Evolutionary conservation across 768 basidiomycete species (phyloP).

Genomic region (Inosperma sp.): DNA sequence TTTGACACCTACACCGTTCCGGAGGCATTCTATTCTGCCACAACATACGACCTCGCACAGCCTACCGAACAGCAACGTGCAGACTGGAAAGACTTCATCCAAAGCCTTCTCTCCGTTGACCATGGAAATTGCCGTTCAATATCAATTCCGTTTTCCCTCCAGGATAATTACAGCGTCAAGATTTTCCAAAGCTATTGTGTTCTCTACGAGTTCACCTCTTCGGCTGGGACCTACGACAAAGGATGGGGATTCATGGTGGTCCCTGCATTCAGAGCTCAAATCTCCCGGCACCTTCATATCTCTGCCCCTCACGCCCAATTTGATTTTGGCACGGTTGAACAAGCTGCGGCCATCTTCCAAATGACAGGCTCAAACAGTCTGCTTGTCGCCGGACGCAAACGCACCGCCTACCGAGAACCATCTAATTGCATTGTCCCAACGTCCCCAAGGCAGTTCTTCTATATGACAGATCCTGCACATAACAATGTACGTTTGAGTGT

Average conservation of each 20-base stretch:
- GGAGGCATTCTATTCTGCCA: slow-evolving; percentile 14
- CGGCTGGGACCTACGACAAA: slow-evolving; percentile 15
- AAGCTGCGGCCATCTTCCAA: slow-evolving; percentile 40
- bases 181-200: slow-evolving; percentile 19
- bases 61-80: slow-evolving; percentile 16
- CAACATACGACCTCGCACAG: slow-evolving; percentile 20
- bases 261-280: slow-evolving; percentile 11
- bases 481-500: slow-evolving; percentile 30
- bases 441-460: too few relatives aligned
- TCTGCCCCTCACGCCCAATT: slow-evolving; percentile 43
- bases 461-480: slow-evolving; percentile 45
- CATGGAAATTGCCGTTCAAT: slow-evolving; percentile 10
- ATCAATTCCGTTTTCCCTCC: slow-evolving; percentile 14
- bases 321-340: slow-evolving; percentile 36
- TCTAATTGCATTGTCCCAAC: slow-evolving; percentile 34
- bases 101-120: slow-evolving; percentile 14
- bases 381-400: slow-evolving; percentile 37
- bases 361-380: slow-evolving; percentile 38
- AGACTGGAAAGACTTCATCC: slow-evolving; percentile 15
- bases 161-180: slow-evolving; percentile 15
- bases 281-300: slow-evolving; percentile 34
- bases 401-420: slow-evolving; percentile 30
- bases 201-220: slow-evolving; percentile 17
- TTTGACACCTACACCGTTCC: slow-evolving; percentile 28
- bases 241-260: slow-evolving; percentile 24